Evolutionary conservation across 2,329 filamentous ascomycete genomes (phyloP).

Genomic region (Pseudogymnoascus sp.): DNA sequence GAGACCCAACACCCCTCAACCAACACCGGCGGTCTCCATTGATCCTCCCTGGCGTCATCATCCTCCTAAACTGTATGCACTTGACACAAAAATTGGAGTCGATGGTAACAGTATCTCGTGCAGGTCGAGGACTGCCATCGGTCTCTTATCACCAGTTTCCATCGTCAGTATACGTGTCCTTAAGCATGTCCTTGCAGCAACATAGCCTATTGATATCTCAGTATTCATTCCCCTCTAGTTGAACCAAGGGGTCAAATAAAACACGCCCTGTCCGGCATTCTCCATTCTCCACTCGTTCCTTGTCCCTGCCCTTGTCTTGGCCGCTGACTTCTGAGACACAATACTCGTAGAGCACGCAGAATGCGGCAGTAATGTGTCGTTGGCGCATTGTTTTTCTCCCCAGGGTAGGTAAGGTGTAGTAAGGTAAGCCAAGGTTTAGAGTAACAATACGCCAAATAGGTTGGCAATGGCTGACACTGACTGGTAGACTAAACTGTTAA

Average conservation of each 20-base stretch:
- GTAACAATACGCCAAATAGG: neutral
- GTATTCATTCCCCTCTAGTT: neutral
- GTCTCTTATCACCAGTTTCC: neutral
- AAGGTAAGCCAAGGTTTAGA: neutral
- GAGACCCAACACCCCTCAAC: conserved; percentile 8
- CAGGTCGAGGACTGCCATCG: neutral
- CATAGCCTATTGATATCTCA: neutral
- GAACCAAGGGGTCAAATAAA: conserved; percentile 6
- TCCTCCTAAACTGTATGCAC: neutral
- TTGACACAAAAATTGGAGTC: conserved; percentile 8
- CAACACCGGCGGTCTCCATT: neutral
- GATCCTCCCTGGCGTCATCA: conserved; percentile 1
- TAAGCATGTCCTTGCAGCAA: neutral
- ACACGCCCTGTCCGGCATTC: conserved; percentile 1
- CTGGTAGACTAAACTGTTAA: neutral
- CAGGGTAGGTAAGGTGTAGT: neutral
- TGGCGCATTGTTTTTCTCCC: neutral
- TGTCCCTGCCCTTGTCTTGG: conserved; percentile 8
- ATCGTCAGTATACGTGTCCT: neutral
- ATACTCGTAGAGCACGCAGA: conserved; percentile 1
- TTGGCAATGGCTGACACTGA: neutral
- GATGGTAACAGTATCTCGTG: neutral
- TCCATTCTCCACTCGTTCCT: conserved; percentile 3
- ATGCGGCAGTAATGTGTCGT: neutral
- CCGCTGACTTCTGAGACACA: conserved; percentile 6